Evolutionary conservation across 805 yeast genomes (phyloP), one percentile per base, ranked within the genome.

Genomic region (Candida nitratophila): DNA sequence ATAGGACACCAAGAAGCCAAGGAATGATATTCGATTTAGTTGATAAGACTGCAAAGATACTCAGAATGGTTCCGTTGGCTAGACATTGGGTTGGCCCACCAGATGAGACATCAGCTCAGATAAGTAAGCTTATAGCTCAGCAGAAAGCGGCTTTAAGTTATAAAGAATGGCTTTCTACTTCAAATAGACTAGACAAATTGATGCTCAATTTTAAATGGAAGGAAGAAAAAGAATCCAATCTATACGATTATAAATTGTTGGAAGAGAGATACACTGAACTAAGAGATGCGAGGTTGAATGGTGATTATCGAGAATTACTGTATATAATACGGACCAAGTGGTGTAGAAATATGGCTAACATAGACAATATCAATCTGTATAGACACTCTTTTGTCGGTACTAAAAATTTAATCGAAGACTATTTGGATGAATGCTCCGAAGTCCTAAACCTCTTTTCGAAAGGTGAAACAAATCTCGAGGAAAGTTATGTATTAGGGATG

Each of bases 351-450:
- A 62, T 88, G 43, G 98, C 95, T 1, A 85, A 87, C 52, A 86
- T 89, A 70, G 95, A 95, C 1, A 84, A 89, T 60, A 76, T 81
- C 17, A 77, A 80, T 51, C 68, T 93, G 15, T 93, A 86, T 61
- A 68, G 83, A 37, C 86, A 85, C 58, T 78, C 90, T 3, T 82
- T 78, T 55, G 82, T 85, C 15, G 98, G 99, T 4, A 91, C 98
- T 0, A 91, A 91, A 57, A 58, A 63, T 29, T 68, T 90, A 35
- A 86, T 93, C 33, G 96, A 89, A 53, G 90, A 86, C 31, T 91
- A 87, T 58, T 75, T 86, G 42, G 63, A 69, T 9, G 98, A 93
- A 61, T 89, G 96, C 56, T 77, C 80, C 44, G 43, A 51, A 19
- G 64, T 72, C 16, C 57, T 77, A 26, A 60, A 64, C 4, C 66